These are phyloP conservation scores for Protomyces gravidus DNA, from an alignment of 1,139 yeast genomes.

Conservation along the genomic window DNA sequence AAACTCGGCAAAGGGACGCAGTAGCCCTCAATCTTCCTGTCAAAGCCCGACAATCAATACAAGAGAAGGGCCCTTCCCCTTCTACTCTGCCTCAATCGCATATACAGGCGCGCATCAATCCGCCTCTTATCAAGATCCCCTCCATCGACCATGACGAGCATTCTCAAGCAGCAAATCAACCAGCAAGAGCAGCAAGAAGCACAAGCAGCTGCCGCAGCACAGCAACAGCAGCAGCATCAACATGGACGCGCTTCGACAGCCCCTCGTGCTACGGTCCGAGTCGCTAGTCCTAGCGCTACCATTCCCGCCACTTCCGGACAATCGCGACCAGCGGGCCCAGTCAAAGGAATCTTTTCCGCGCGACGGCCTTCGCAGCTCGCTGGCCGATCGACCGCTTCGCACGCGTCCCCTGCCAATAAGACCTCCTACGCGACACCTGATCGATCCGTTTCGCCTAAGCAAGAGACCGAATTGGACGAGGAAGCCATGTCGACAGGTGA, in stretches of 20 bases:
- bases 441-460: slow-evolving; percentile 19
- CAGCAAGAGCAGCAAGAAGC: not conserved
- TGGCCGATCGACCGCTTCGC: not conserved
- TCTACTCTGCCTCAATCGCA: no score
- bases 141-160: not conserved
- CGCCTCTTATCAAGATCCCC: not conserved
- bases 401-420: no score
- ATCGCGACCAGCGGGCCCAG: not conserved
- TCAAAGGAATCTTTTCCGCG: not conserved
- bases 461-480: not conserved
- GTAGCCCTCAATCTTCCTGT: no score
- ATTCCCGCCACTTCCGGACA: not conserved
- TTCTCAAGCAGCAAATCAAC: not conserved
- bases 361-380: not conserved
- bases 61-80: no score
- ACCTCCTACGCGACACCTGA: slow-evolving; percentile 18
- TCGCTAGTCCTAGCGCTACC: not conserved
- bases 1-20: no score
- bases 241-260: not conserved
- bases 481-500: slow-evolving; percentile 9
- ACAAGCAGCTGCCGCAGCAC: not conserved
- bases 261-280: not conserved
- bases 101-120: not conserved
- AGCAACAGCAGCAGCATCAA: not conserved
- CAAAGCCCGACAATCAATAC: not conserved